phyloP scores from a whole-genome alignment of 176 grass and related monocot genomes.

The Paspalum vaginatum region DNA sequence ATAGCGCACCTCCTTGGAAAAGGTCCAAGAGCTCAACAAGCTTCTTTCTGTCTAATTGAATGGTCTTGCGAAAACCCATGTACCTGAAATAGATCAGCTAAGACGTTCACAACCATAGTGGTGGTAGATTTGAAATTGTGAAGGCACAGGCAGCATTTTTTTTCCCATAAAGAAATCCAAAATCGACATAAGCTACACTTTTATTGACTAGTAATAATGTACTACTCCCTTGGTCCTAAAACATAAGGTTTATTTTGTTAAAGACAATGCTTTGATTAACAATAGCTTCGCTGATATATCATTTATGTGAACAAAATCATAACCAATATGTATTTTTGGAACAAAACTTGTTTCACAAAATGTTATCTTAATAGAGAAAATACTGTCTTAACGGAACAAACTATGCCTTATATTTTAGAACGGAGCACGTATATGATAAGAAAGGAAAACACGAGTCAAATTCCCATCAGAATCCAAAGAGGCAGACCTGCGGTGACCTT shows the following conservation, averaged over 20 bases:
- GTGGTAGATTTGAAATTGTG: background rate
- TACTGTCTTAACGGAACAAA: too few species aligned
- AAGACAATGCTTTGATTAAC: too few species aligned
- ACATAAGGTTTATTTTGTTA: too few species aligned
- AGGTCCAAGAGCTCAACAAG: constrained; percentile 84
- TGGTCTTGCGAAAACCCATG: constrained; percentile 67
- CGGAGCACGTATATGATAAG: background rate
- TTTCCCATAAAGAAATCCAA: constrained; percentile 25
- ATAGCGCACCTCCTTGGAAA: constrained; percentile 62
- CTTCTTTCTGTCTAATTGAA: constrained; percentile 74
- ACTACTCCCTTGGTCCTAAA: too few species aligned
- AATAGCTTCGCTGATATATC: too few species aligned
- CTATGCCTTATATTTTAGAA: too few species aligned
- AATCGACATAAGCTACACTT: background rate
- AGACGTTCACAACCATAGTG: background rate
- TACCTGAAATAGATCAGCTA: constrained; percentile 50
- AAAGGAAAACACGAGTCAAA: background rate
- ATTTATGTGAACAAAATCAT: too few species aligned
- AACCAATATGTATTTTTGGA: too few species aligned
- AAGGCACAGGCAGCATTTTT: background rate
- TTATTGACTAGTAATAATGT: background rate
- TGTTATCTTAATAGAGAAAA: too few species aligned
- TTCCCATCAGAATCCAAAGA: background rate
- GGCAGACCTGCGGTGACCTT: constrained; percentile 87
- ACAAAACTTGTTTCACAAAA: too few species aligned